Base-by-base conservation (phyloP, 352 stramenopile genomes). In the Pythium myriotylum region DNA sequence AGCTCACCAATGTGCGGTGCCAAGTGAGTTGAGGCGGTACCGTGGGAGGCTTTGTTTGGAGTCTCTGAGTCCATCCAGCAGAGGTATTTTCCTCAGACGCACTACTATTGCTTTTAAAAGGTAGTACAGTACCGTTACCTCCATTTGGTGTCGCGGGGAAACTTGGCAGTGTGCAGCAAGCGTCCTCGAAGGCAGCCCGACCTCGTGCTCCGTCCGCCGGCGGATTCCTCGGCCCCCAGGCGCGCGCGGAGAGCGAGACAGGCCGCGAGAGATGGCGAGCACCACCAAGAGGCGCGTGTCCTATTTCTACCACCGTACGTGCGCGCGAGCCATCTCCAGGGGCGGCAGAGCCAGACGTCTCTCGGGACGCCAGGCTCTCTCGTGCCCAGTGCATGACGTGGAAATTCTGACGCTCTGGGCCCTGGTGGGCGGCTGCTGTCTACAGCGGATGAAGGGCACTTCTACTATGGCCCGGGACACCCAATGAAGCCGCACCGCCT, bases 401-500 rank as follows among this genome's bases (percentile, higher is more conserved):
- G 33, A 16, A 8, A 6, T 37, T 24, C 50, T 47, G 10, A 56
- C 50, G 7, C 12, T 22, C 10, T 19, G 5, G 29, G 29, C 29
- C 10, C 10, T 35, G 29, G 29, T 35, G 29, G 29, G 29, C 10
- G 29, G 29, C 10, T 35, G 29, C 29, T 35, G 13, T 14, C 13
- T n/a, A 43, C 59, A 97, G 92, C 91, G 41, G 94, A 98, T 68
- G 92, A 99, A 45, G 96, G 96, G 3, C 91, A 99, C 73, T 98
- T 98, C 64, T 98, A 99, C 84, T 99, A 98, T 85, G 95, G 92
- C 19, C 77, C 94, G 45, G 71, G 91, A 59, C 96, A 99, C 76
- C 97, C 97, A 32, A 99, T 99, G 97, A 99, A 99, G 84, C 96
- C 96, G 8, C 86, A 94, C 58, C 92, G 97, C 51, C 84, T 99